phyloP scores from a whole-genome alignment of 352 stramenopile genomes.

The Phytophthora sp. region DNA sequence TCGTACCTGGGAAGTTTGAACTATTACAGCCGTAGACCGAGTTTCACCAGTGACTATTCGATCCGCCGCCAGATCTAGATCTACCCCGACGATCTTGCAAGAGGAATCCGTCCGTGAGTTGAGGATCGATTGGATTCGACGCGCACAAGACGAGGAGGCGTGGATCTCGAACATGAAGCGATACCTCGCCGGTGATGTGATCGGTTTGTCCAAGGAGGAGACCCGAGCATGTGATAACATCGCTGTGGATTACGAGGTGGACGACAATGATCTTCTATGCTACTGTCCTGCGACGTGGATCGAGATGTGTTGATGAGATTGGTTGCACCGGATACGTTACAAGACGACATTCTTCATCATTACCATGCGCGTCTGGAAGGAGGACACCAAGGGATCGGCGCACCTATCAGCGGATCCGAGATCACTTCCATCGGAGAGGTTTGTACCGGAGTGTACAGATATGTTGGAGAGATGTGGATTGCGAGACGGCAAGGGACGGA shows the following conservation, averaged over 20 bases:
- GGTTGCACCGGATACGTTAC: neutral
- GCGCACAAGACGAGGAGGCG: no score
- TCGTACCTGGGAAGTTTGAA: no score
- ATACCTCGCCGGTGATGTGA: neutral
- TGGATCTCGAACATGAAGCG: conserved; percentile 3
- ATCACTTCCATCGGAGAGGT: conserved; percentile 4
- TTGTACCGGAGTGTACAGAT: conserved; percentile 5
- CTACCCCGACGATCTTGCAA: no score
- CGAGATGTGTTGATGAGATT: neutral
- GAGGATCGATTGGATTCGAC: neutral
- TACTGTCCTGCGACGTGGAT: neutral
- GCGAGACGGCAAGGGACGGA: conserved; percentile 1
- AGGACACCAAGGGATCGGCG: conserved; percentile 1
- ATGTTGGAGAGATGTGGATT: conserved; percentile 6
- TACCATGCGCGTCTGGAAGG: conserved; percentile 2
- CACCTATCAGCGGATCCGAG: no score
- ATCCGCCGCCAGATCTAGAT: no score
- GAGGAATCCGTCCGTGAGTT: no score
- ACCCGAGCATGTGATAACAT: neutral
- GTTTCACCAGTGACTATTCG: no score
- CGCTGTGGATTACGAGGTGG: conserved; percentile 5
- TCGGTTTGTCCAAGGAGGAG: neutral
- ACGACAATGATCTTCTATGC: neutral
- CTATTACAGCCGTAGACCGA: no score
- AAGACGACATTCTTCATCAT: neutral